phyloP scores from a whole-genome alignment of 1,284 basidiomycete species.

The Marasmius fiardii region DNA sequence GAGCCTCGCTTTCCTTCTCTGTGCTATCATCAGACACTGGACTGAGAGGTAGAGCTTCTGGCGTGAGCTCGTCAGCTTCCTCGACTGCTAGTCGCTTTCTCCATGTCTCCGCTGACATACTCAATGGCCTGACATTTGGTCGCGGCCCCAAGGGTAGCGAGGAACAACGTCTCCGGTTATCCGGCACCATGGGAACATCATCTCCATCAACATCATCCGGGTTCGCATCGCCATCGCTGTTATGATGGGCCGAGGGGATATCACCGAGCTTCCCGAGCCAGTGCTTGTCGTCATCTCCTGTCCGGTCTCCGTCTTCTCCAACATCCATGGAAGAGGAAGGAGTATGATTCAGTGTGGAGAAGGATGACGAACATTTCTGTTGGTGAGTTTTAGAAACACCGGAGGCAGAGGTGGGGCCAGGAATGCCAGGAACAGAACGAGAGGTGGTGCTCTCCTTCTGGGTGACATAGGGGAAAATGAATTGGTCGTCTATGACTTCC shows the following conservation, averaged over 20 bases:
- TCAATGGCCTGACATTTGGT: neutral
- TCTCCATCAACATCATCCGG: neutral
- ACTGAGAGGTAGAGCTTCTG: neutral
- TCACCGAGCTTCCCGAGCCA: no score
- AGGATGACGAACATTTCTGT: no score
- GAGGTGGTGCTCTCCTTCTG: neutral
- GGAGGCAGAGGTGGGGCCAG: no score
- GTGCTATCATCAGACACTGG: neutral
- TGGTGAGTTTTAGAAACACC: no score
- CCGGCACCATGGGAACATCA: neutral
- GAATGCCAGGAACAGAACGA: no score
- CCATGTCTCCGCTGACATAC: constrained; percentile 1
- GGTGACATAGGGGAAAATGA: constrained; percentile 53
- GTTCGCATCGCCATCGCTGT: neutral
- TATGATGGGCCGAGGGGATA: no score
- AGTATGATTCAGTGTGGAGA: no score
- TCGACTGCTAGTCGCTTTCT: neutral
- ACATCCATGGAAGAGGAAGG: constrained; percentile 7
- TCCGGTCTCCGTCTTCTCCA: neutral
- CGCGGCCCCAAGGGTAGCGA: neutral
- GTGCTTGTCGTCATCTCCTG: neutral
- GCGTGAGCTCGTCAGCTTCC: neutral
- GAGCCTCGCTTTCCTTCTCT: neutral
- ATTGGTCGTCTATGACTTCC: constrained; percentile 69
- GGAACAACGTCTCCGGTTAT: neutral